Evolutionary conservation across 2,329 filamentous ascomycete genomes (phyloP), one percentile per base, ranked within the genome.

Genomic region (Hirsutella thompsonii): DNA sequence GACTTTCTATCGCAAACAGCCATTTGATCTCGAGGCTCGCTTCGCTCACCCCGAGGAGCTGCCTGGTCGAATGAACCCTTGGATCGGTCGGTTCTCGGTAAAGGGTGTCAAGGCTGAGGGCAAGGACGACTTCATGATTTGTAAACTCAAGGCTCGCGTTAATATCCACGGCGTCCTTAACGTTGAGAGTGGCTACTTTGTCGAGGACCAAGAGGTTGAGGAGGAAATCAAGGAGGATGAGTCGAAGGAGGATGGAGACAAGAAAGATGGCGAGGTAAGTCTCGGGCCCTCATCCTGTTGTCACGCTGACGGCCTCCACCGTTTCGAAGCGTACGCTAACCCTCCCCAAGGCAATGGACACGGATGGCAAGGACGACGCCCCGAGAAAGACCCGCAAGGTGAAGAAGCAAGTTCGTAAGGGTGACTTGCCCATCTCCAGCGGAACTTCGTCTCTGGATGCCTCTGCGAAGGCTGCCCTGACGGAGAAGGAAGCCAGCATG

Each of bases 371-470:
- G 46, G 72, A 75, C 3, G 75, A 79, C 42, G 76, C 72, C 54
- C 67, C 79, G 46, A 87, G 88, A 81, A 86, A 88, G 81, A 94
- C 79, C 41, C 83, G 90, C 60, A 96, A 95, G 72, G 86, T 98
- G 53, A 96, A 95, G 83, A 98, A 96, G 78, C 90, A 96, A 69
- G 84, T 95, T 50, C 85, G 90, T 65, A 96, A 95, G 74, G 92
- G 92, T 50, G 90, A 96, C 51, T 74, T 98, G 42, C 86, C 89
- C 47, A 82, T 98, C 50, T 79, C 84, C 44, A 75, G 84, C 46
- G 89, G 81, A 49, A 94, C 88, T 37, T 76, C 83, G 38, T 83
- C 87, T 30, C 73, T 95, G 43, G 88, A 94, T 47, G 62, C 76
- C 38, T 53, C 70, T 14, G 59, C 69, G 57, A 90, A 84, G 72